phyloP scores from a whole-genome alignment of 2,329 filamentous ascomycete species.

The Penicillium sp. region DNA sequence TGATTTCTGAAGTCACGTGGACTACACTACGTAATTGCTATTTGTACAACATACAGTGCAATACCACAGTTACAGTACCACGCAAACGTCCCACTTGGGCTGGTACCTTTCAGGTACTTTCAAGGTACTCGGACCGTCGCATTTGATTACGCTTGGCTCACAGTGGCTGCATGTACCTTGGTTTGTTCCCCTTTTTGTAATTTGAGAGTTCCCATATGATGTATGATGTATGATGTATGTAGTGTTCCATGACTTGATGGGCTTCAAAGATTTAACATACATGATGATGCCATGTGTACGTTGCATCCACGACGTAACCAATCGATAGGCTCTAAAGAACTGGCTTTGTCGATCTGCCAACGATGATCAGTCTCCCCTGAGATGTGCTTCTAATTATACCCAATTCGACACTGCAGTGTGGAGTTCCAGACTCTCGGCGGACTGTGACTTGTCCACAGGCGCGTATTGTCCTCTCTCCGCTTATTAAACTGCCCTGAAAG shows the following conservation, averaged over 20 bases:
- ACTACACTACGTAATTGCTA: too few species aligned
- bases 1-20: background rate
- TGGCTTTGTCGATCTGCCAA: background rate
- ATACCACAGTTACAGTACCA: background rate
- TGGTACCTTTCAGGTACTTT: background rate
- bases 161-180: slow-evolving; percentile 1
- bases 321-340: background rate
- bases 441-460: slow-evolving; percentile 9
- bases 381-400: slow-evolving; percentile 9
- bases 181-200: background rate
- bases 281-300: background rate
- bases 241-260: background rate
- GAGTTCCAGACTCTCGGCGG: slow-evolving; percentile 8
- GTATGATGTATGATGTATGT: too few species aligned
- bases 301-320: background rate
- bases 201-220: background rate
- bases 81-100: background rate
- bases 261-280: background rate
- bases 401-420: slow-evolving; percentile 1
- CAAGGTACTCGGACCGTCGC: background rate
- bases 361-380: slow-evolving; percentile 1
- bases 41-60: background rate
- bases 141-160: background rate
- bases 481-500: slow-evolving; percentile 24
- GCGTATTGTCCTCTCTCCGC: slow-evolving; percentile 12